These are phyloP conservation scores for Aspergillus nidulans DNA, from an alignment of 495 filamentous ascomycete genomes.

Conservation along the genomic window DNA sequence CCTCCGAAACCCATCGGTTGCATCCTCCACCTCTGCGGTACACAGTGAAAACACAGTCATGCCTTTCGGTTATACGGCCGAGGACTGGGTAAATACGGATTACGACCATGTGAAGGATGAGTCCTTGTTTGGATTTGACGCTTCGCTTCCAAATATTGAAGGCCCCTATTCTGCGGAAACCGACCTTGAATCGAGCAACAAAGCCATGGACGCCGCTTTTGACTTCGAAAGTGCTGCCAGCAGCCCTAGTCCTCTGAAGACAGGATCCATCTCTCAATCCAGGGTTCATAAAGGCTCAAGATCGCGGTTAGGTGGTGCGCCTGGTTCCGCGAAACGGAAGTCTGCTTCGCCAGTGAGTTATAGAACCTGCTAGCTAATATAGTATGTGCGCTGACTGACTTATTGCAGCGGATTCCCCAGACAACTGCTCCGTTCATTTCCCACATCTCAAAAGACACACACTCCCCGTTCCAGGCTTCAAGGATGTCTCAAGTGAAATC, in stretches of 20 bases:
- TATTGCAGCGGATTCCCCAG: conserved; percentile 17
- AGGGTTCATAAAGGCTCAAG: conserved; percentile 22
- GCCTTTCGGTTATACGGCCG: conserved; percentile 31
- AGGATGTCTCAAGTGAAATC: conserved; percentile 39
- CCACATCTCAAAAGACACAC: conserved; percentile 39
- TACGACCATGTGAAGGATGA: conserved; percentile 38
- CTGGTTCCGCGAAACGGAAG: conserved; percentile 15
- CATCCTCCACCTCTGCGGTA: conserved; percentile 38
- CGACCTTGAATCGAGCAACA: conserved; percentile 54
- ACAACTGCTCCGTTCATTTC: conserved; percentile 30
- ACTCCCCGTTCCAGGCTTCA: conserved; percentile 42
- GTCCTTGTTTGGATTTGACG: conserved; percentile 36
- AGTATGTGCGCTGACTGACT: conserved; percentile 1
- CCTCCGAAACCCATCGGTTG: conserved; percentile 34
- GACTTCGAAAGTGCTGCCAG: conserved; percentile 67
- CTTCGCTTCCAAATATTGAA: conserved; percentile 33
- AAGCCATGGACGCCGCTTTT: conserved; percentile 60
- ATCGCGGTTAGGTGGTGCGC: conserved; percentile 27
- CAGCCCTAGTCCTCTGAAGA: conserved; percentile 54
- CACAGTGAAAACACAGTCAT: conserved; percentile 38
- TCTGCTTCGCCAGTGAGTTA: conserved; percentile 31
- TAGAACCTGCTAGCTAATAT: neutral
- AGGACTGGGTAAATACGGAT: conserved; percentile 42
- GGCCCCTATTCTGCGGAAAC: conserved; percentile 29
- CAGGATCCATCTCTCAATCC: conserved; percentile 25